Evolutionary conservation across 768 basidiomycete genomes (phyloP).

Genomic region (Mycena albidolilacea): DNA sequence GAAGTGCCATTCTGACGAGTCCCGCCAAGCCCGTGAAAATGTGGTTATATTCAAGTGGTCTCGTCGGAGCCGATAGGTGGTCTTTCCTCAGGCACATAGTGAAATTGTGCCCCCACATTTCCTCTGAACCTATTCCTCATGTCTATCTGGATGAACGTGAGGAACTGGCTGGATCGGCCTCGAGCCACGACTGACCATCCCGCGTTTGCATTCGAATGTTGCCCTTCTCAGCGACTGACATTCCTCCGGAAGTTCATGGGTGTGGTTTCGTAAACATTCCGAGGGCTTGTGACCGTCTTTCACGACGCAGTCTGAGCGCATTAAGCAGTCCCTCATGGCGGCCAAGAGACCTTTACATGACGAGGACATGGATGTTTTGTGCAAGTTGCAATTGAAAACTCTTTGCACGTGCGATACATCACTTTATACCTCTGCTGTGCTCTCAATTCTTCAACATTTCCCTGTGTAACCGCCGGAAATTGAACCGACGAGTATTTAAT

Average conservation of each 20-base stretch:
- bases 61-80: slow-evolving; percentile 26
- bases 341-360: slow-evolving; percentile 83
- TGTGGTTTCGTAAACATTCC: slow-evolving; percentile 85
- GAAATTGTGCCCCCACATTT: slow-evolving; percentile 71
- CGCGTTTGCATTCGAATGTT: slow-evolving; percentile 92
- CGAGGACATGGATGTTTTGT: slow-evolving; percentile 71
- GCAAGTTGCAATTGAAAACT: slow-evolving; percentile 2
- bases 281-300: slow-evolving; percentile 86
- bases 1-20: too few relatives aligned
- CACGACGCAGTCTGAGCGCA: slow-evolving; percentile 90
- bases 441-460: too few relatives aligned
- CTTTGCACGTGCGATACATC: too few relatives aligned
- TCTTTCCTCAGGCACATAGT: slow-evolving; percentile 50
- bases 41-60: slow-evolving; percentile 19
- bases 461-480: too few relatives aligned
- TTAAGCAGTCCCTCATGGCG: slow-evolving; percentile 87
- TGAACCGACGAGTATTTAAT: too few relatives aligned
- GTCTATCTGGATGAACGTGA: slow-evolving; percentile 68
- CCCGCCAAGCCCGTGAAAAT: neutral
- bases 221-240: slow-evolving; percentile 86
- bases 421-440: too few relatives aligned
- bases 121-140: slow-evolving; percentile 90
- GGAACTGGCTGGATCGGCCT: neutral
- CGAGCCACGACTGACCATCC: slow-evolving; percentile 72
- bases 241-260: slow-evolving; percentile 82